phyloP scores from a whole-genome alignment of 2,329 filamentous ascomycete species.

The Xylaria sp. region DNA sequence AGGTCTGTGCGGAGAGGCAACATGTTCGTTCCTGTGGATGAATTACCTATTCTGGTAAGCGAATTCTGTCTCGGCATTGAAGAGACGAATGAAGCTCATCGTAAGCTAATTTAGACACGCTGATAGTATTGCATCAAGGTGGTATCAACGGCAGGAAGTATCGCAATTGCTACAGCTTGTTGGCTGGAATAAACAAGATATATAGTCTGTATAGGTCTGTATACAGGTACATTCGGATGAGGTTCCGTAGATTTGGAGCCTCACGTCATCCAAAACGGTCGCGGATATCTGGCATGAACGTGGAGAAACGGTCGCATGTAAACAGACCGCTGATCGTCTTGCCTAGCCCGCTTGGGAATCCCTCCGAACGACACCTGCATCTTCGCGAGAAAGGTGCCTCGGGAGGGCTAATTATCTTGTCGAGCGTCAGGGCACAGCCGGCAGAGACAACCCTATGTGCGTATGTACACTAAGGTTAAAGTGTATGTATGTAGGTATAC shows the following conservation, averaged over 20 bases:
- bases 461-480: not conserved
- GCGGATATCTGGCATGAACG: slow-evolving; percentile 41
- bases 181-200: not conserved
- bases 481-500: not conserved
- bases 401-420: slow-evolving; percentile 33
- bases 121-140: not conserved
- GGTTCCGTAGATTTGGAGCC: slow-evolving; percentile 38
- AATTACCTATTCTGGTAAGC: slow-evolving; percentile 31
- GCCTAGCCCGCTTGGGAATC: slow-evolving; percentile 34
- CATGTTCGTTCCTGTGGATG: slow-evolving; percentile 14
- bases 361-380: slow-evolving; percentile 30
- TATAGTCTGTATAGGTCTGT: slow-evolving; percentile 12
- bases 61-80: slow-evolving; percentile 27
- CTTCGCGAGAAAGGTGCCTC: slow-evolving; percentile 8
- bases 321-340: slow-evolving; percentile 38
- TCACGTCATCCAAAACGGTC: slow-evolving; percentile 36
- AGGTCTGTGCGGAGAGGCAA: slow-evolving; percentile 29
- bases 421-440: slow-evolving; percentile 2
- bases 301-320: slow-evolving; percentile 39
- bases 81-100: slow-evolving; percentile 8
- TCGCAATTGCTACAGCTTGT: not conserved
- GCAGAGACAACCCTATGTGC: not conserved
- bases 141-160: not conserved
- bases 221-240: slow-evolving; percentile 21
- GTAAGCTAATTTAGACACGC: slow-evolving; percentile 19